phyloP scores from a whole-genome alignment of 1,139 yeast genomes.

The Sugiyamaella paludigena region DNA sequence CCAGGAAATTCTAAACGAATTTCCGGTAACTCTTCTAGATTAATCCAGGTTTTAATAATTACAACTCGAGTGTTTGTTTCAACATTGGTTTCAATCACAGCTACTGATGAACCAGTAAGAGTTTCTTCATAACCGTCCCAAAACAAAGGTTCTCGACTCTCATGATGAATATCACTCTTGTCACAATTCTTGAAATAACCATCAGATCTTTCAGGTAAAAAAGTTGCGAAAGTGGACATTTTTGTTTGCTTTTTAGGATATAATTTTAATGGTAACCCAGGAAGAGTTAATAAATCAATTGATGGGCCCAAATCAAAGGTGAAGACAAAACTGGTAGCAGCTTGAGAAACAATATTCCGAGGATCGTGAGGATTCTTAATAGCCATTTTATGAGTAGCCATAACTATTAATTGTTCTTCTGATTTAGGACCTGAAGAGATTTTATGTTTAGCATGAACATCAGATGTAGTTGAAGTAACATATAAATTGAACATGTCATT shows the following conservation, averaged over 20 bases:
- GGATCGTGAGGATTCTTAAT: background rate
- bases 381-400: slow-evolving; percentile 7
- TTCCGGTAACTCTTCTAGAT: slow-evolving; percentile 4
- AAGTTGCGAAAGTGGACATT: slow-evolving; percentile 24
- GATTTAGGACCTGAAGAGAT: background rate
- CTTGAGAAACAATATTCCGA: slow-evolving; percentile 2
- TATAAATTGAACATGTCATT: background rate
- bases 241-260: slow-evolving; percentile 18
- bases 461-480: background rate
- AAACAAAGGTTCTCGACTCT: slow-evolving; percentile 19
- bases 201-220: slow-evolving; percentile 19
- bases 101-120: slow-evolving; percentile 15
- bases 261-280: slow-evolving; percentile 26
- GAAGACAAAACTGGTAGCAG: slow-evolving; percentile 22
- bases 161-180: background rate
- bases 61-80: slow-evolving; percentile 5
- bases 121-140: slow-evolving; percentile 21
- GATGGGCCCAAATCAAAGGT: slow-evolving; percentile 23
- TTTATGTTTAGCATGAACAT: slow-evolving; percentile 4
- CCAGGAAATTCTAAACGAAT: slow-evolving; percentile 1
- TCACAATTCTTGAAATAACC: slow-evolving; percentile 15
- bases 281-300: slow-evolving; percentile 19
- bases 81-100: slow-evolving; percentile 15
- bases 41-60: slow-evolving; percentile 4
- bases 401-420: slow-evolving; percentile 2